Conservation (phyloP, 257 asterid species). For the Galeopsis tetrahit region DNA sequence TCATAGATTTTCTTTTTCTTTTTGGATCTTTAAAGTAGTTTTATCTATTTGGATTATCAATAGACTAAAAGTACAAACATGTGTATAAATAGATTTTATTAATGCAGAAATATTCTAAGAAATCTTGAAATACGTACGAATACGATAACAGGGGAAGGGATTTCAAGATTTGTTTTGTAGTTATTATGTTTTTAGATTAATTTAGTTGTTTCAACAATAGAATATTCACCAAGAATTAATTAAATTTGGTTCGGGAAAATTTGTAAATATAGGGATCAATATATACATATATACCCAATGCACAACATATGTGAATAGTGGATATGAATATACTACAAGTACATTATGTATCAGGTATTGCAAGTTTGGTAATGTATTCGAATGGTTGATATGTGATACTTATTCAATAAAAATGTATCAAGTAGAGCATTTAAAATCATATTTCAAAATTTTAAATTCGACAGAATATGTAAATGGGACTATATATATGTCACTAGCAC, state of each 20-base stretch:
- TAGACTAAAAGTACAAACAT: slow-evolving; percentile 28
- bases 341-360: no score
- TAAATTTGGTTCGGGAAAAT: not conserved
- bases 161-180: not conserved
- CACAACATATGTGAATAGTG: no score
- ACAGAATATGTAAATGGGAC: no score
- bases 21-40: slow-evolving; percentile 30
- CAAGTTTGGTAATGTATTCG: no score
- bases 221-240: not conserved
- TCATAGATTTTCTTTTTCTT: not conserved
- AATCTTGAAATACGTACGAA: not conserved
- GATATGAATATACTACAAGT: no score
- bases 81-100: slow-evolving; percentile 4
- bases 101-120: not conserved
- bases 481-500: no score
- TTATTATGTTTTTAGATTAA: not conserved
- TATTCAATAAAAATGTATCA: no score
- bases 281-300: no score
- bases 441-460: no score
- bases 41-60: slow-evolving; percentile 22
- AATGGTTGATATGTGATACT: no score
- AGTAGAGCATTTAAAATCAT: no score
- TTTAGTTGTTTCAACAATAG: not conserved
- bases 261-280: not conserved
- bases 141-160: not conserved